phyloP scores from a whole-genome alignment of 495 filamentous ascomycete species.

The Aspergillus carlsbadensis region DNA sequence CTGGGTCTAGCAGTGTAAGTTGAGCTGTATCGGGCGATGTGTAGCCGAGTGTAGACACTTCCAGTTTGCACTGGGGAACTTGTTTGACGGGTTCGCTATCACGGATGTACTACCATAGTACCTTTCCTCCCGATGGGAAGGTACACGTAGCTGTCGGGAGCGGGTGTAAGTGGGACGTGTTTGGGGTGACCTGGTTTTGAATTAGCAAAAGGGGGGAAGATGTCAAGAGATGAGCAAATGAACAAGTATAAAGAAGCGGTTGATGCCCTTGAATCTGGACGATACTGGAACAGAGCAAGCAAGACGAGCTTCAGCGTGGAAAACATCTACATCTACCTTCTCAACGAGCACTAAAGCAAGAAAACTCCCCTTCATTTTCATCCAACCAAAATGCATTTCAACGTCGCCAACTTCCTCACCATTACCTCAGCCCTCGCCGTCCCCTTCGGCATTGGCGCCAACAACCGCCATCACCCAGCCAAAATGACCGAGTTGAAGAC shows the following conservation, averaged over 20 bases:
- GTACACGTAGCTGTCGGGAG: neutral
- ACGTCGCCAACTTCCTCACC: conserved; percentile 15
- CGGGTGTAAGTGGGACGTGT: conserved; percentile 4
- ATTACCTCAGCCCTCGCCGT: conserved; percentile 12
- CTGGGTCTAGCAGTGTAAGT: too few relatives aligned
- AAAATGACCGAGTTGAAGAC: conserved; percentile 1
- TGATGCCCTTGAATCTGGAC: neutral
- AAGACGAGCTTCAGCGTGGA: neutral
- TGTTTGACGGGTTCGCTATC: too few relatives aligned
- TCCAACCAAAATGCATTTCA: conserved; percentile 18
- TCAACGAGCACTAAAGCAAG: neutral
- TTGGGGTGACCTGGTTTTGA: neutral
- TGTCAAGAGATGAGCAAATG: neutral
- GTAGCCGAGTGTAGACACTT: too few relatives aligned
- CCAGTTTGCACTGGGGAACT: too few relatives aligned
- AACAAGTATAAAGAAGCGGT: neutral
- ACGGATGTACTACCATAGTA: neutral
- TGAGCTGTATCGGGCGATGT: too few relatives aligned
- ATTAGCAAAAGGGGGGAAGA: neutral
- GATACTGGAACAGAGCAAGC: neutral
- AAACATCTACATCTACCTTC: neutral
- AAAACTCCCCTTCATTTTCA: neutral
- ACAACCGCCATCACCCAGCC: neutral
- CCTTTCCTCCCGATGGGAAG: conserved; percentile 1
- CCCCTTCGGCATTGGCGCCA: neutral